A percentile compares a stretch with the other conserved stretches of the same genome.
Conservation (phyloP, 1,139 yeast genomes). For the Diutina sp. region DNA sequence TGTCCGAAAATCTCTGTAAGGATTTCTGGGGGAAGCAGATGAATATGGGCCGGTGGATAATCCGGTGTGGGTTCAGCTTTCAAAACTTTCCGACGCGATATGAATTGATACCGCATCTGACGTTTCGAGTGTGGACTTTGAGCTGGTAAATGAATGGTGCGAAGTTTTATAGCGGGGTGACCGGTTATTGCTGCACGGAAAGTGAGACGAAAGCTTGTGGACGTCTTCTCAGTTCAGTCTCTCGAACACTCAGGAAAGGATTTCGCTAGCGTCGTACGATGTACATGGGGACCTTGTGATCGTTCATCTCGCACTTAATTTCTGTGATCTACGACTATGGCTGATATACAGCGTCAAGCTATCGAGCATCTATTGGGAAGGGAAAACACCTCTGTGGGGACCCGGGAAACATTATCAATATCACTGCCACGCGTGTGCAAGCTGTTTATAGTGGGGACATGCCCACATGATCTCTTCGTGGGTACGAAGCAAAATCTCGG, state of each 20-base stretch:
- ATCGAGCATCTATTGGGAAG: constrained; percentile 79
- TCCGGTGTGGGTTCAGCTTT: not conserved
- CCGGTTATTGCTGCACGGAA: not conserved
- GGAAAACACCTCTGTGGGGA: constrained; percentile 32
- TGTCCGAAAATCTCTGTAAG: not conserved
- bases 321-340: constrained; percentile 15
- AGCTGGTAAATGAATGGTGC: not conserved
- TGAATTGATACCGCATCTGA: not conserved
- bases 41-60: not conserved
- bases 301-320: not conserved
- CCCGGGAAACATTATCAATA: constrained; percentile 23
- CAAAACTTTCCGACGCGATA: not conserved
- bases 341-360: constrained; percentile 64
- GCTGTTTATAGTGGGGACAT: constrained; percentile 71
- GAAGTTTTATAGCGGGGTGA: not conserved
- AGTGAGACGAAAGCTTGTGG: not conserved
- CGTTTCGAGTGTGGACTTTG: not conserved
- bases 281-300: not conserved
- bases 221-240: not conserved
- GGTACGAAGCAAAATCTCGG: constrained; percentile 83
- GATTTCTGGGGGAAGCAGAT: not conserved
- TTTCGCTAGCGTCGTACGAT: not conserved
- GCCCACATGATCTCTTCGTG: constrained; percentile 75
- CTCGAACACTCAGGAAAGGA: not conserved
- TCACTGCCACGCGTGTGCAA: constrained; percentile 60